phyloP scores from a whole-genome alignment of 73 alveolate species.

The Urostyla sp. region DNA sequence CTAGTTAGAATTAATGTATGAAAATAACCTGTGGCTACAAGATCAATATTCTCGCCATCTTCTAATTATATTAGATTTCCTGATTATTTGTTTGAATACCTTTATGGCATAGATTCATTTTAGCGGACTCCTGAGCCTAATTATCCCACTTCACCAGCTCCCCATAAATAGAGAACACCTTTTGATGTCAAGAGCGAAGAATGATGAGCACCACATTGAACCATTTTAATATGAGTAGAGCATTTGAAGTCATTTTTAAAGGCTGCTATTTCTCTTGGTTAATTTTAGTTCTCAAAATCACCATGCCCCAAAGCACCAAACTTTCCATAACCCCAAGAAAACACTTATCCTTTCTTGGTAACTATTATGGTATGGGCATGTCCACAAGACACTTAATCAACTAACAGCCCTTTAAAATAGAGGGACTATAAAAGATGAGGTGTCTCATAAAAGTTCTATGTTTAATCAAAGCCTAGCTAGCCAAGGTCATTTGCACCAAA shows the following conservation, averaged over 20 bases:
- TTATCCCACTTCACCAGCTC: conserved; percentile 45
- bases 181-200: not conserved
- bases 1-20: conserved; percentile 27
- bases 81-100: too few species aligned
- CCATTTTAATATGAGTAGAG: not conserved
- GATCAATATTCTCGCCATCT: conserved; percentile 6
- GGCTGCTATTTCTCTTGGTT: conserved; percentile 4
- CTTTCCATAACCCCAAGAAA: conserved; percentile 87
- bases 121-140: conserved; percentile 9
- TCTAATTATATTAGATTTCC: not conserved
- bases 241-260: conserved; percentile 5
- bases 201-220: conserved; percentile 38
- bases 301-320: conserved; percentile 85
- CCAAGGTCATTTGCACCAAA: conserved; percentile 19
- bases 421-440: not conserved
- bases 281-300: conserved; percentile 7
- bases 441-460: not conserved
- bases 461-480: conserved; percentile 7
- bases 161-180: conserved; percentile 47
- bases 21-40: conserved; percentile 3
- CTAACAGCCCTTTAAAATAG: conserved; percentile 10
- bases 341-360: conserved; percentile 84
- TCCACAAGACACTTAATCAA: conserved; percentile 84
- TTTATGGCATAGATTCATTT: conserved; percentile 24
- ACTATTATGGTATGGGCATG: conserved; percentile 86